Evolutionary conservation across 352 stramenopile genomes (phyloP).

Genomic region (Phytophthora meadii): DNA sequence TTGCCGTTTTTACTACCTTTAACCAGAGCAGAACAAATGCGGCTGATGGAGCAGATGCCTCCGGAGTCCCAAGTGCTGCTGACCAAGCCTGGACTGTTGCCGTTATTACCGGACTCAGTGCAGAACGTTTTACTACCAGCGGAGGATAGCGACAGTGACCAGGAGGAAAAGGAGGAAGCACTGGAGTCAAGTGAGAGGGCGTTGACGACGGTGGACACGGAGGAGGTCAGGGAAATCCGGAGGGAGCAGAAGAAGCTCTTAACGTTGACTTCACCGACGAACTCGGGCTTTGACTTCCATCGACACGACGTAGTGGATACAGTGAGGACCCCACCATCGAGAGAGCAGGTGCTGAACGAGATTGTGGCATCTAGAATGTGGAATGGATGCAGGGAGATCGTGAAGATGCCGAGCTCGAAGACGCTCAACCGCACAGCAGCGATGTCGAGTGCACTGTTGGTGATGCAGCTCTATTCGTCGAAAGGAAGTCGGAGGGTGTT

Average conservation of each 20-base stretch:
- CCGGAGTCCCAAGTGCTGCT: constrained; percentile 74
- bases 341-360: constrained; percentile 65
- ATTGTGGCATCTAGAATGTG: constrained; percentile 70
- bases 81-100: constrained; percentile 71
- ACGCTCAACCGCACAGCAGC: constrained; percentile 73
- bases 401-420: constrained; percentile 62
- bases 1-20: constrained; percentile 83
- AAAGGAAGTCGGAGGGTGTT: constrained; percentile 66
- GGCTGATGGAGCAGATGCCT: constrained; percentile 73
- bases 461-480: constrained; percentile 80
- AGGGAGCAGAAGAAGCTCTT: constrained; percentile 25
- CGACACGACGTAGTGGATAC: constrained; percentile 35
- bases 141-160: constrained; percentile 21
- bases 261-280: constrained; percentile 32
- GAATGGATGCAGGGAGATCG: constrained; percentile 64
- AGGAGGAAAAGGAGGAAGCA: constrained; percentile 8
- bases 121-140: constrained; percentile 65
- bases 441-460: constrained; percentile 72
- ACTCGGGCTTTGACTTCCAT: constrained; percentile 79
- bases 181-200: neutral
- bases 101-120: constrained; percentile 62
- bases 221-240: constrained; percentile 6
- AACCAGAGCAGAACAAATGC: constrained; percentile 68
- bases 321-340: constrained; percentile 34
- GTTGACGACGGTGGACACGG: constrained; percentile 7